Evolutionary conservation across 352 stramenopile genomes (phyloP), one percentile per base, ranked within the genome.

Genomic region (Phytophthora syringae): DNA sequence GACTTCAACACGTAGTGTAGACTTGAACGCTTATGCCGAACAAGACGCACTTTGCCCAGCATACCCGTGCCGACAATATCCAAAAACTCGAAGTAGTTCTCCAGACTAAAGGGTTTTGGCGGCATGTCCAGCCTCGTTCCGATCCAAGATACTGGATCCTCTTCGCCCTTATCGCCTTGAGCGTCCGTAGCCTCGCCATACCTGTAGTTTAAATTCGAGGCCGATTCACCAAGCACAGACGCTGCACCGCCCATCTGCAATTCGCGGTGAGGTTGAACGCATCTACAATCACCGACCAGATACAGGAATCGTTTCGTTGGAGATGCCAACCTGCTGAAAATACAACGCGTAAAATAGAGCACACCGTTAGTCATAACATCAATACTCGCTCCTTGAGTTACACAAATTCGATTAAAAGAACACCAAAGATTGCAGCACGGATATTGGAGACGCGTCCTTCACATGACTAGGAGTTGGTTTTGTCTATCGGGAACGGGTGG

Each of bases 1-100:
- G 80, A 86, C 64, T 94, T 94, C 58, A 94, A 60, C 1, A 84
- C 80, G 51, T 86, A 94, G 53, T 74, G 92, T 58, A 86, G 79
- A 20, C 60, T 70, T 12, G 79, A 77, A 24, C 77, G 77, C 20
- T 80, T 86, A 66, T 90, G 74, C 56, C 91, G 74, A 40, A 88
- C 70, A 3, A 90, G 64, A 3, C 76, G 77, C 51, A 93, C 85
- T 52, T 84, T 78, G 24, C 85, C 85, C 5, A 93, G 64, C 77
- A 93, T 92, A 22, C 85, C 85, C 5, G 79, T 92, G 50, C 85
- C 85, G 4, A 93, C 61, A 10, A 93, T 72, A 5, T 70, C 71
- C 60, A 81, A 62, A 55, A 89, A 21, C 3, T 80, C 56, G 48
- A 93, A 93, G 63, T 88, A 78, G 36, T 66, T 81, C 34, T 84